Evolutionary conservation across 2,329 filamentous ascomycete species (phyloP).

Genomic region (Colletotrichum caudatum): DNA sequence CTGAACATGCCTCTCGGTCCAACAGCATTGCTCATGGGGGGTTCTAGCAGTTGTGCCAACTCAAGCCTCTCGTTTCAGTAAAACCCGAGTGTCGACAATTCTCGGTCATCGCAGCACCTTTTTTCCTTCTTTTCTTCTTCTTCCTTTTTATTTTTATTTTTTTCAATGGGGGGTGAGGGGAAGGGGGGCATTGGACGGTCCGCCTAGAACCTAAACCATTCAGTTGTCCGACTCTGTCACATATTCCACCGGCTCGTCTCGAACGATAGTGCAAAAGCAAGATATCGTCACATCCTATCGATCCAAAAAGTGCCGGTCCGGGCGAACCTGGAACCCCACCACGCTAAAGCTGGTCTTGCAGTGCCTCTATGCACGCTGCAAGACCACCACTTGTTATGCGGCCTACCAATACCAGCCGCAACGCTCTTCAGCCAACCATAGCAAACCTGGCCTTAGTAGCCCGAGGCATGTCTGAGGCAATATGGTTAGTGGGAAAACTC

Average conservation of each 20-base stretch:
- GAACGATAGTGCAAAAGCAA: slow-evolving; percentile 40
- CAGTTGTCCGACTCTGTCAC: slow-evolving; percentile 33
- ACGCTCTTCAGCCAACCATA: slow-evolving; percentile 24
- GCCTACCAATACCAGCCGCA: slow-evolving; percentile 3
- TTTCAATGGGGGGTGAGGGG: background rate
- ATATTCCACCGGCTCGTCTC: slow-evolving; percentile 37
- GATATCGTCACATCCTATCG: slow-evolving; percentile 43
- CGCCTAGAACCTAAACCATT: slow-evolving; percentile 19
- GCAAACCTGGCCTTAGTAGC: background rate
- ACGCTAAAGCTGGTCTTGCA: slow-evolving; percentile 34
- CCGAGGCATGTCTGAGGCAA: slow-evolving; percentile 33
- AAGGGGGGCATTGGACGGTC: slow-evolving; percentile 8
- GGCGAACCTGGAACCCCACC: slow-evolving; percentile 34
- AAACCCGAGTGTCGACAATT: background rate
- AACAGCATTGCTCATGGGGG: background rate
- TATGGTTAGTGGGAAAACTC: slow-evolving; percentile 40
- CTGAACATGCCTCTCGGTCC: background rate
- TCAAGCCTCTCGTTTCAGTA: slow-evolving; percentile 3
- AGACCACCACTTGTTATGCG: slow-evolving; percentile 17
- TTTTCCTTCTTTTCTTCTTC: too few species aligned
- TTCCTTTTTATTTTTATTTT: too few species aligned
- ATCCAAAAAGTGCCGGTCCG: slow-evolving; percentile 40
- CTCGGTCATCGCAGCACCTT: slow-evolving; percentile 1
- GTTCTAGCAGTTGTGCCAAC: background rate
- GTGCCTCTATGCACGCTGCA: slow-evolving; percentile 34